Conservation (phyloP, 208 protist genomes). For the Acanthamoeba triangularis region DNA sequence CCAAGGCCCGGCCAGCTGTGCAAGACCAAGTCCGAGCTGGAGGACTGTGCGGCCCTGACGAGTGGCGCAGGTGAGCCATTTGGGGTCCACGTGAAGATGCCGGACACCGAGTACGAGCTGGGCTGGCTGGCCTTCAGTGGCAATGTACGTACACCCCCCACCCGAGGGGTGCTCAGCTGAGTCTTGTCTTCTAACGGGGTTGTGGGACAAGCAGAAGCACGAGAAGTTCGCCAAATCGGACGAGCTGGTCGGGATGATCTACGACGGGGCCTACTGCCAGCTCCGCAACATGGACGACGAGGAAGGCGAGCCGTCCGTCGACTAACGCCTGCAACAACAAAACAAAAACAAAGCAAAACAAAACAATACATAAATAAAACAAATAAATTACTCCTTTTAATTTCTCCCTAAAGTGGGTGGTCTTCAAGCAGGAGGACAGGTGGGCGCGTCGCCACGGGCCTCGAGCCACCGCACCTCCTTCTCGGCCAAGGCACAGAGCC, state of each 20-base stretch:
- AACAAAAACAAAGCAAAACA: no score
- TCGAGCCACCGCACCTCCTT: no score
- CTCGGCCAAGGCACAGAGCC: no score
- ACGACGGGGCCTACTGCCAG: background rate
- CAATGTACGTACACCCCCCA: background rate
- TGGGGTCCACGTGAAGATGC: background rate
- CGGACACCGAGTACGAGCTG: constrained; percentile 27
- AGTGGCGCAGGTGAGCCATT: constrained; percentile 3
- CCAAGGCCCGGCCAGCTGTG: background rate
- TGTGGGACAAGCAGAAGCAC: constrained; percentile 3
- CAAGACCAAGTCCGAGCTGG: background rate
- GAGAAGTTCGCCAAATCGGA: background rate
- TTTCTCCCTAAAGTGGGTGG: no score
- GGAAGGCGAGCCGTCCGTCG: background rate
- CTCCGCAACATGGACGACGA: background rate
- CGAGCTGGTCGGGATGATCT: constrained; percentile 28
- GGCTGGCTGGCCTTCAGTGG: constrained; percentile 30
- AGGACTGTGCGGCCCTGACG: background rate
- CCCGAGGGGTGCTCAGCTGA: no score
- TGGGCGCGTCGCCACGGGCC: no score
- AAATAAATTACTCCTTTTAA: no score
- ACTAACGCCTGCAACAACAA: background rate
- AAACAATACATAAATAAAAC: no score
- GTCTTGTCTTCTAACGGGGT: no score
- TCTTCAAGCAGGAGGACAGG: no score